Percentiles rank a stretch among this genome's conserved stretches.
phyloP scores from a whole-genome alignment of 2,329 filamentous ascomycete species.

The Sphaerulina musiva region DNA sequence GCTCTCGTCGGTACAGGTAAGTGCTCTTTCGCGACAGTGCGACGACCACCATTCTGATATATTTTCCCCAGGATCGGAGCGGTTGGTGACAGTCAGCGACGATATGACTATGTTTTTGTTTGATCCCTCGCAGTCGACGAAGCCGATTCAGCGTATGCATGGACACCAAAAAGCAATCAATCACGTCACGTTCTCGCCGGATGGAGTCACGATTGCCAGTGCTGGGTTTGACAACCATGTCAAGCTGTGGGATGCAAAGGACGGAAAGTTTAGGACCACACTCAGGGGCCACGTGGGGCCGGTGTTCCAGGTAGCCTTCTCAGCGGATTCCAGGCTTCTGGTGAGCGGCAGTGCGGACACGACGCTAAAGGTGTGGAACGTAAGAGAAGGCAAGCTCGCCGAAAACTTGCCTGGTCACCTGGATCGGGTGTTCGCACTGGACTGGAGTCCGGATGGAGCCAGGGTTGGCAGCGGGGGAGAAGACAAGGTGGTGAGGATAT shows the following conservation, averaged over 20 bases:
- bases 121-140: conserved; percentile 41
- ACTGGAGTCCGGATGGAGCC: conserved; percentile 89
- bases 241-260: conserved; percentile 79
- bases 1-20: conserved; percentile 52
- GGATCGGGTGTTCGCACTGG: conserved; percentile 88
- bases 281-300: conserved; percentile 83
- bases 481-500: conserved; percentile 68
- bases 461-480: conserved; percentile 87
- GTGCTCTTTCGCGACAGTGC: neutral
- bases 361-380: conserved; percentile 91
- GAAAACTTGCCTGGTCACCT: conserved; percentile 81
- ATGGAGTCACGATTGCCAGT: conserved; percentile 79
- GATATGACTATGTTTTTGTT: conserved; percentile 96
- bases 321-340: conserved; percentile 80
- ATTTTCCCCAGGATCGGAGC: conserved; percentile 59
- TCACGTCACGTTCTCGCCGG: conserved; percentile 88
- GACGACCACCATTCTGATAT: neutral
- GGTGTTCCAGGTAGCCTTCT: conserved; percentile 90
- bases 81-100: conserved; percentile 82
- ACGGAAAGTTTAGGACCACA: conserved; percentile 73
- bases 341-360: conserved; percentile 88
- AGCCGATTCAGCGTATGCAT: conserved; percentile 80
- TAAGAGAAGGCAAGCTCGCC: conserved; percentile 73
- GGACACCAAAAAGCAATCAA: conserved; percentile 97
- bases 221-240: conserved; percentile 91